Conservation (phyloP, 1,284 basidiomycete genomes). For the Coriolopsis trogii region DNA sequence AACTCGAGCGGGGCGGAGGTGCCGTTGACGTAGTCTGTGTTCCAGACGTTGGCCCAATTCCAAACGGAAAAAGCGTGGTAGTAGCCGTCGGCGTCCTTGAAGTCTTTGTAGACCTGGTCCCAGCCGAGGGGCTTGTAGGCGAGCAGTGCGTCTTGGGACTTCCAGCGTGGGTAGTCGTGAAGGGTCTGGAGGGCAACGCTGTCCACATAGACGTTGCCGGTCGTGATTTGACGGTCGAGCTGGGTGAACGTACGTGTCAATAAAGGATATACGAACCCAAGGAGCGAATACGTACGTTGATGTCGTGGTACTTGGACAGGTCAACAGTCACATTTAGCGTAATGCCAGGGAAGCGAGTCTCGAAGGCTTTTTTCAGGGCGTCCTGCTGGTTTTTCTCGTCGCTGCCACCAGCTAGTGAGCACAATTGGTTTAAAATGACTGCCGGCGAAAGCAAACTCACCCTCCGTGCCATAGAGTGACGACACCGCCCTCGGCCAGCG, state of each 20-base stretch:
- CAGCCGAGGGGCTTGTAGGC: not conserved
- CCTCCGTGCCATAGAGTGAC: too few relatives aligned
- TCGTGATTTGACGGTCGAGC: not conserved
- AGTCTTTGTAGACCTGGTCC: not conserved
- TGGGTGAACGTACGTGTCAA: too few relatives aligned
- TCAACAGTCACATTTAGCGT: not conserved
- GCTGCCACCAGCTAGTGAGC: not conserved
- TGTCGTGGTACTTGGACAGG: not conserved
- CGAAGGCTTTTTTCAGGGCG: not conserved
- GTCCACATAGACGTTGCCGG: not conserved
- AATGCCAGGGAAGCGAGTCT: not conserved
- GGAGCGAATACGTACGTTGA: too few relatives aligned
- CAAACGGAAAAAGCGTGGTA: not conserved
- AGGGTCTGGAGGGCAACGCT: not conserved
- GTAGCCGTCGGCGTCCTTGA: not conserved
- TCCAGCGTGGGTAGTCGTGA: not conserved
- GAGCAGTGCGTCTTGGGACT: not conserved
- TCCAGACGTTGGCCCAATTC: not conserved
- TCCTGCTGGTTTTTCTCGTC: not conserved
- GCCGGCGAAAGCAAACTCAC: too few relatives aligned
- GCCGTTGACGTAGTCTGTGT: not conserved
- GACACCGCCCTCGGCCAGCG: not conserved
- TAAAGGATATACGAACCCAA: too few relatives aligned
- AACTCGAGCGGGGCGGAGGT: not conserved
- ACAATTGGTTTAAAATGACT: too few relatives aligned